Base-by-base conservation (phyloP, 495 filamentous ascomycete genomes). In the Neurospora sp. region DNA sequence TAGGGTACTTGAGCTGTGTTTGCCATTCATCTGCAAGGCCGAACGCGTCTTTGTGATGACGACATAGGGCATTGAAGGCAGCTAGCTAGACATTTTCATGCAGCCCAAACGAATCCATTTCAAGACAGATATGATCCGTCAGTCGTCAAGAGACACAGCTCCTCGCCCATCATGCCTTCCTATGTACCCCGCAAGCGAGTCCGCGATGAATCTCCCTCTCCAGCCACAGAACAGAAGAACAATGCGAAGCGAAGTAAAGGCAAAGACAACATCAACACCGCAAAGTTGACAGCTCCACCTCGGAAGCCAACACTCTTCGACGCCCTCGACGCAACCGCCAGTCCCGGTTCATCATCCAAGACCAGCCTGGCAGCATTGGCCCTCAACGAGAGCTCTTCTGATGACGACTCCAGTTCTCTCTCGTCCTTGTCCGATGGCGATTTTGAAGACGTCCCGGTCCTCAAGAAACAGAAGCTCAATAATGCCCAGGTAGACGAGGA, bases 391-490 rank as follows among this genome's bases (percentile, higher is more conserved):
- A 86, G 85, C 42, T 85, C 89, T 40, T 87, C 88, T 65, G 88
- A 88, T 35, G 11, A 31, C 53, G 85, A 88, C 39, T 81, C 79
- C 16, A 85, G 81, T 74, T 85, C 86, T 0, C 79, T 86, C 68
- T 89, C 87, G 8, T 90, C 89, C 0, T 80, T 93, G 20, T 93
- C 90, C 42, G 91, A 94, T 72, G 84, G 81, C 70, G 88, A 91
- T 69, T 91, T 92, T 73, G 90, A 92, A 70, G 90, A 92, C 79
- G 86, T 88, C n/a, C 71, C 76, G 0, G 70, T 68, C 12, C n/a
- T 72, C 31, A 71, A 59, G 61, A 71, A 37, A 65, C 70, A 35
- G 4, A 76, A 70, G 22, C 14, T n/a, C 14, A 71, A 73, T 18
- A 73, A 74, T 4, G 11, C 27, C 22, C 22, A 65, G 3, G 27